phyloP scores from a whole-genome alignment of 192 early-diverging fungal species.

The Coemansia pectinata region DNA sequence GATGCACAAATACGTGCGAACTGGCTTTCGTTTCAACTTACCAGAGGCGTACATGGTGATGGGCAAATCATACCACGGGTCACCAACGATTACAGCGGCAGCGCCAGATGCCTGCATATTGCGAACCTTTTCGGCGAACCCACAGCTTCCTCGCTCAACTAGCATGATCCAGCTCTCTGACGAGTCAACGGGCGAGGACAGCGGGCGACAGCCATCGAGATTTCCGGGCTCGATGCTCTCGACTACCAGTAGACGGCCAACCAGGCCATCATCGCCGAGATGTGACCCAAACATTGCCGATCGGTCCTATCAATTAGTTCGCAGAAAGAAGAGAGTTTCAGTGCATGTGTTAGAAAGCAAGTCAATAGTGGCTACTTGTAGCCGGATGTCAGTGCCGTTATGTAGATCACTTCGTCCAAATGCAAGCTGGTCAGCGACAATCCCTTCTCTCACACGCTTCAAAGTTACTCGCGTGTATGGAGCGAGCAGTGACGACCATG shows the following conservation, averaged over 20 bases:
- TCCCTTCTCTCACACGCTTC: background rate
- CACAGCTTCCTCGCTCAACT: slow-evolving; percentile 84
- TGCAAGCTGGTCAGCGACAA: background rate
- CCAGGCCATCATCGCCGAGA: slow-evolving; percentile 69
- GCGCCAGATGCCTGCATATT: slow-evolving; percentile 88
- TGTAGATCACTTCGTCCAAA: background rate
- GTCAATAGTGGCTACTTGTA: background rate
- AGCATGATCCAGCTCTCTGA: slow-evolving; percentile 75
- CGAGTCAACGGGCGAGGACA: slow-evolving; percentile 44
- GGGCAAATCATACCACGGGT: slow-evolving; percentile 68
- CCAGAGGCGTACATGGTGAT: slow-evolving; percentile 81
- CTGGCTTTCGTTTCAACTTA: slow-evolving; percentile 46
- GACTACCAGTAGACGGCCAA: slow-evolving; percentile 65
- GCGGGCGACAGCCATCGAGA: slow-evolving; percentile 61
- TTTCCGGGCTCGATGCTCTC: slow-evolving; percentile 58
- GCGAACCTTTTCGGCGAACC: slow-evolving; percentile 88
- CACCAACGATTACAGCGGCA: slow-evolving; percentile 85
- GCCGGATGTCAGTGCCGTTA: background rate
- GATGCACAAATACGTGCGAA: slow-evolving; percentile 10
- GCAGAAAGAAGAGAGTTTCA: background rate
- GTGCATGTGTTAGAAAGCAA: background rate
- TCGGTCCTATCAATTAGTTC: slow-evolving; percentile 55
- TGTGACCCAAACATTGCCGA: slow-evolving; percentile 87
- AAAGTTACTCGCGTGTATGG: background rate
- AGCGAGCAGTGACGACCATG: background rate